Evolutionary conservation across 2,329 filamentous ascomycete species (phyloP).

Genomic region (Apiospora arundinis): DNA sequence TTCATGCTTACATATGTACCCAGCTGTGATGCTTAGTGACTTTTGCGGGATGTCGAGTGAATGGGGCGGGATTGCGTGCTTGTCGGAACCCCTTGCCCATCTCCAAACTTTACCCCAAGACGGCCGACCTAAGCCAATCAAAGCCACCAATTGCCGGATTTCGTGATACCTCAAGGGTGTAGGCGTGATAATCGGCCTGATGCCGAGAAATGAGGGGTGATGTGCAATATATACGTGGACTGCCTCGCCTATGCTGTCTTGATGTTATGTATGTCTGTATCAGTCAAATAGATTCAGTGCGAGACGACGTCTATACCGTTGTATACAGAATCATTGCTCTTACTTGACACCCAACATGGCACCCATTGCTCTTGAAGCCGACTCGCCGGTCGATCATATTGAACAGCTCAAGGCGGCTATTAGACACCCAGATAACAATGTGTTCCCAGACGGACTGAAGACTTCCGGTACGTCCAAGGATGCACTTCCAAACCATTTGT

Average conservation of each 20-base stretch:
- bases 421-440: slow-evolving; percentile 40
- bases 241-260: background rate
- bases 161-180: background rate
- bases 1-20: background rate
- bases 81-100: slow-evolving; percentile 3
- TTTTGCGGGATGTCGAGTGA: slow-evolving; percentile 6
- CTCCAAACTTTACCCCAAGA: slow-evolving; percentile 14
- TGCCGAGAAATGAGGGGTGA: slow-evolving; percentile 12
- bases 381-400: slow-evolving; percentile 30
- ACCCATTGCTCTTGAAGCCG: slow-evolving; percentile 35
- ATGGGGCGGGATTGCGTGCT: slow-evolving; percentile 15
- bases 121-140: slow-evolving; percentile 2
- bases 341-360: slow-evolving; percentile 31
- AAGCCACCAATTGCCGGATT: background rate
- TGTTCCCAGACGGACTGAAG: slow-evolving; percentile 71
- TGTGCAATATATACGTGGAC: background rate
- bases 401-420: slow-evolving; percentile 33
- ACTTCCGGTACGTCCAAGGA: slow-evolving; percentile 47
- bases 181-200: background rate
- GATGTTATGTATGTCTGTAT: background rate
- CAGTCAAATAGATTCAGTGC: background rate
- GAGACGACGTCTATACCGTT: background rate
- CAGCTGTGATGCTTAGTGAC: background rate
- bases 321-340: background rate
- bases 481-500: background rate